Evolutionary conservation across 2,329 filamentous ascomycete genomes (phyloP).

Genomic region (Calonectria naviculata): DNA sequence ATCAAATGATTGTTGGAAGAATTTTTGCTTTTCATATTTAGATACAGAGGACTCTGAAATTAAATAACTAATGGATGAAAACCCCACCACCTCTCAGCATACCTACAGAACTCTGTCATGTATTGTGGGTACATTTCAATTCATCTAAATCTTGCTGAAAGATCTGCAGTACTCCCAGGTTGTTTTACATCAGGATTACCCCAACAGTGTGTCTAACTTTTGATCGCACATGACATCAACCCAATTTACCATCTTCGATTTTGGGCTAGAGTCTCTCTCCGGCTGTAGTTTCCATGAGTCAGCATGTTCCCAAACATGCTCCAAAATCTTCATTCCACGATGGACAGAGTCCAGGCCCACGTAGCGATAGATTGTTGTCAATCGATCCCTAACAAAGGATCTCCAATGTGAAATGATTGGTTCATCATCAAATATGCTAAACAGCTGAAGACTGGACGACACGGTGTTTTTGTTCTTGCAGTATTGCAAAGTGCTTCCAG

Average conservation of each 20-base stretch:
- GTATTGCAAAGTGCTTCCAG: not conserved
- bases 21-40: too few relatives aligned
- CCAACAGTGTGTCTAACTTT: not conserved
- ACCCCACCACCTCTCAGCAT: too few relatives aligned
- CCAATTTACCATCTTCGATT: not conserved
- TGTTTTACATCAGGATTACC: not conserved
- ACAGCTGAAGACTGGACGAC: not conserved
- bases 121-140: too few relatives aligned
- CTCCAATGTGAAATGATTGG: not conserved
- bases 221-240: not conserved
- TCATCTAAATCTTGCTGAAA: too few relatives aligned
- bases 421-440: not conserved
- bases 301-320: not conserved
- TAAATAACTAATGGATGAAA: too few relatives aligned
- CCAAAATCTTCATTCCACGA: not conserved
- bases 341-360: not conserved
- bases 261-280: not conserved
- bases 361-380: not conserved
- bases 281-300: not conserved
- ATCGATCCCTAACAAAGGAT: not conserved
- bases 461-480: not conserved
- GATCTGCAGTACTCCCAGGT: too few relatives aligned
- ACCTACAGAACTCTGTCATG: too few relatives aligned
- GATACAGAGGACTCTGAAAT: too few relatives aligned
- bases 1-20: too few relatives aligned